phyloP scores from a whole-genome alignment of 2,329 filamentous ascomycete genomes.

The Colletotrichum caudatum region DNA sequence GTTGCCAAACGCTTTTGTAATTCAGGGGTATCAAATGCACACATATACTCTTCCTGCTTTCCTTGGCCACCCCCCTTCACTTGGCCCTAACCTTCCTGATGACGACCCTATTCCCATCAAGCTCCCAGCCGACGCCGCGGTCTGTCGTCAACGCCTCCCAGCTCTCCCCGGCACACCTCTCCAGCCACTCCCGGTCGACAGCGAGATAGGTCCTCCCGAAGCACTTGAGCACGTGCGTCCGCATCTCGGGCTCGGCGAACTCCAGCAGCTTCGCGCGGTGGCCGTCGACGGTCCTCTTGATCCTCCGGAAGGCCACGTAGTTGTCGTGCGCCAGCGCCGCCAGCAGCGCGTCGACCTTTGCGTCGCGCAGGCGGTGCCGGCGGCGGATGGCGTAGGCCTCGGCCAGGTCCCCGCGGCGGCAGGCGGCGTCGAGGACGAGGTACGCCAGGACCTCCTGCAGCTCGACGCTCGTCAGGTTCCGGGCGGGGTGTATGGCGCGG shows the following conservation, averaged over 20 bases:
- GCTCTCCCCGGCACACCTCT: constrained; percentile 73
- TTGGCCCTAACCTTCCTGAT: constrained; percentile 69
- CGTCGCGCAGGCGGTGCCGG: constrained; percentile 71
- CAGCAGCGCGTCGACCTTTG: constrained; percentile 77
- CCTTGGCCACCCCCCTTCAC: not conserved
- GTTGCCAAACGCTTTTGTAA: constrained; percentile 15
- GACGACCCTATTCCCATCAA: constrained; percentile 78
- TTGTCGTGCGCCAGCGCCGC: constrained; percentile 82
- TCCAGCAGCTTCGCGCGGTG: constrained; percentile 84
- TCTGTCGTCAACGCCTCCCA: constrained; percentile 78
- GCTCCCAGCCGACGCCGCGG: constrained; percentile 87
- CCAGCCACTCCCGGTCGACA: constrained; percentile 76
- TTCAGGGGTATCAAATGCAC: constrained; percentile 35
- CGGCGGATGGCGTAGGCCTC: constrained; percentile 78
- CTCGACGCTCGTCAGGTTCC: constrained; percentile 78
- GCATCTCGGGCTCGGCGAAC: constrained; percentile 80
- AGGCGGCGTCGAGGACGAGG: constrained; percentile 88
- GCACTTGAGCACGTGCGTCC: constrained; percentile 85
- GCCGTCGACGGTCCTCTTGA: constrained; percentile 80
- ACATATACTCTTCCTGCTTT: not conserved
- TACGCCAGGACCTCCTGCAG: constrained; percentile 84
- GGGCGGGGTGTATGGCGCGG: constrained; percentile 73
- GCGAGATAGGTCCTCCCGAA: constrained; percentile 84
- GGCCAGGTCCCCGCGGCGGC: constrained; percentile 79
- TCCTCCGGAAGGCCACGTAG: constrained; percentile 81